Base-by-base conservation (phyloP, 1,284 basidiomycete species). In the Trametes hirsuta region DNA sequence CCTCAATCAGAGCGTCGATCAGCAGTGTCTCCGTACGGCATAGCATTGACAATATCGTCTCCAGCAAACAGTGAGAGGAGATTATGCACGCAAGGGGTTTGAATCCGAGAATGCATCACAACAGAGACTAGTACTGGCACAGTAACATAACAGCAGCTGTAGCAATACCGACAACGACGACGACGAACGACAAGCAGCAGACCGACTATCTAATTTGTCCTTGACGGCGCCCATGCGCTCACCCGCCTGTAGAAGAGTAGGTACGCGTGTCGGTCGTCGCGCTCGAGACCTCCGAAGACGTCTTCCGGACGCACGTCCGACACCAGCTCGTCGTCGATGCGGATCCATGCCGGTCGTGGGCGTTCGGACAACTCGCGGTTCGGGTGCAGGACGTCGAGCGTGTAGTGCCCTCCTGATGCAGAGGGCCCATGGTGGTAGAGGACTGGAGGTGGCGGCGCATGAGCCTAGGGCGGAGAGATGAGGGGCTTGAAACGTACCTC, bases 341-440 rank as follows among this genome's bases (percentile, higher is more conserved):
- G 88, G 59, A 97, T 83, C 97, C 94, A 98, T 21, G 82, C 88
- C 69, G 89, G 84, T 3, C 82, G 76, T 24, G 74, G 75, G 51
- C 72, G 71, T 22, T 75, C 72, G 65, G 71, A 74, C 48, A 80
- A 75, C 68, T 85, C 85, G 12, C 86, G 84, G 66, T 87, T 86
- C 21, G 93, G 91, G 62, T 94, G 90, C 8, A 96, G 78, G 1
- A 97, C 92, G 65, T 96, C 91, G 46, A 97, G 86, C 1, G 96
- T 99, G 78, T 98, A 99, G 75, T 98, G 96, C 0, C 97, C 97
- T 6, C 96, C 96, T 0, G 88, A 89, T 0, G 97, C 95, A 12
- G 91, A 92, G 47, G 84, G 79, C 2, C 97, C 97, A 70, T 99
- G 96, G 75, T 99, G 97, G 75, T 98, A 98, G 8, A 98, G 79